Evolutionary conservation across 176 grass and related monocot species (phyloP), one percentile per base, ranked within the genome.

Genomic region (Musa schizocarpa): DNA sequence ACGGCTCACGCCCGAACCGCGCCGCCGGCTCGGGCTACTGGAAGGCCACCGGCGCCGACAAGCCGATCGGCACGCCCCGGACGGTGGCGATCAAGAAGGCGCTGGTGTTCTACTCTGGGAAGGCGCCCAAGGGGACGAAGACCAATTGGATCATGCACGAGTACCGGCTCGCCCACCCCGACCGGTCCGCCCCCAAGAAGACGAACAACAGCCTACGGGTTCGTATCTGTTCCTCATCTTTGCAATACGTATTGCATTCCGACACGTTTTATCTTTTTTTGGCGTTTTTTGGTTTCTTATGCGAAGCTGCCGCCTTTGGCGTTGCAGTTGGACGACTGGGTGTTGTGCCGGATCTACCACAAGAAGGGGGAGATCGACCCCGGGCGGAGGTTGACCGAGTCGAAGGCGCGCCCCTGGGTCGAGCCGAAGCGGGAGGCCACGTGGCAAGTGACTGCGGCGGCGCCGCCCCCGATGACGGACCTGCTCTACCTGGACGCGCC

Each of bases 341-440:
- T 96, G 0, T 74, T 96, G 77, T 96, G 93, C 82, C 90, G 93
- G 13, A 96, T 96, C 74, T 96, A 96, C 83, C 92, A 96, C 82
- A 96, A 96, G 85, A 96, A 96, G 74, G 82, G 86, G 68, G 52
- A 77, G 25, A 10, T 53, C n/a, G 21, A 26, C 12, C 19, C 79
- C 19, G 22, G 75, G 17, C 17, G 51, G 65, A 74, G 29, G 19
- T 7, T 61, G 49, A 9, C 58, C 21, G 71, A 14, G 0, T 72
- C 79, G 9, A 67, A 23, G 50, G 64, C 12, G 1, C 23, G 13
- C 16, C 9, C 9, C 11, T 26, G 9, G 13, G 51, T 21, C 19
- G 83, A 92, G 81, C 86, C 80, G 78, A 92, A 88, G 29, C 86
- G 78, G 10, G 26, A 83, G 65, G 69, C 81, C 67, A 43, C 48